Evolutionary conservation across 1,139 yeast genomes (phyloP).

Genomic region (Zygotorulaspora mrakii): DNA sequence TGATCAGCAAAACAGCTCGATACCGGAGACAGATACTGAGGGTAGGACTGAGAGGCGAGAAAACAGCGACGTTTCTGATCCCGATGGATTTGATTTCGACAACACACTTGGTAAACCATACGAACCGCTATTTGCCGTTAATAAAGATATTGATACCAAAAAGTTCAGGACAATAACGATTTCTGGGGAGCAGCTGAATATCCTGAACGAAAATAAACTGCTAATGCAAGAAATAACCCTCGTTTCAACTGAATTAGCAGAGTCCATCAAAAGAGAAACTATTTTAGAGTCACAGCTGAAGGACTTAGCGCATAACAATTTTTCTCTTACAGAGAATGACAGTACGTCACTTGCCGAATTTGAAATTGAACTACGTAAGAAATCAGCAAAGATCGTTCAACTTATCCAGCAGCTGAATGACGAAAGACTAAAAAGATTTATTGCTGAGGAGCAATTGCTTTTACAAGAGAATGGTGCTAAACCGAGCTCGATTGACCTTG

Average conservation of each 20-base stretch:
- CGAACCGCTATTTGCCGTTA: constrained; percentile 20
- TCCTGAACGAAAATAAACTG: constrained; percentile 56
- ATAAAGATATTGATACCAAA: constrained; percentile 13
- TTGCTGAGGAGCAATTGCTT: constrained; percentile 67
- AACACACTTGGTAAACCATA: constrained; percentile 22
- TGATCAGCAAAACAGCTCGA: background rate
- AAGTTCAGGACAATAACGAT: constrained; percentile 37
- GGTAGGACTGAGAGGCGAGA: background rate
- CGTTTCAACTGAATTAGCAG: constrained; percentile 68
- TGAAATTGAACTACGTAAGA: constrained; percentile 41
- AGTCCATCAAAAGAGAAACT: constrained; percentile 65
- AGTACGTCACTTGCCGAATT: constrained; percentile 21
- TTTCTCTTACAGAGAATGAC: constrained; percentile 9
- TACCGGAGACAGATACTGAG: no score
- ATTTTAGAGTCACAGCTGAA: constrained; percentile 48
- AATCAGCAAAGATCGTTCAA: constrained; percentile 48
- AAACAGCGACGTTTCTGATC: constrained; percentile 9
- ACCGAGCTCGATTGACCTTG: constrained; percentile 53
- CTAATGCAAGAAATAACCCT: constrained; percentile 60
- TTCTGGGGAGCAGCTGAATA: constrained; percentile 57
- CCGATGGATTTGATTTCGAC: constrained; percentile 26
- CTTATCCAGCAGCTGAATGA: constrained; percentile 57
- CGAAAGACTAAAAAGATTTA: constrained; percentile 60
- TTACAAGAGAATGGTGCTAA: constrained; percentile 51
- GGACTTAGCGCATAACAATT: constrained; percentile 7